Evolutionary conservation across 164 flowering plant species (phyloP).

Genomic region (Stephania yunnanensis): DNA sequence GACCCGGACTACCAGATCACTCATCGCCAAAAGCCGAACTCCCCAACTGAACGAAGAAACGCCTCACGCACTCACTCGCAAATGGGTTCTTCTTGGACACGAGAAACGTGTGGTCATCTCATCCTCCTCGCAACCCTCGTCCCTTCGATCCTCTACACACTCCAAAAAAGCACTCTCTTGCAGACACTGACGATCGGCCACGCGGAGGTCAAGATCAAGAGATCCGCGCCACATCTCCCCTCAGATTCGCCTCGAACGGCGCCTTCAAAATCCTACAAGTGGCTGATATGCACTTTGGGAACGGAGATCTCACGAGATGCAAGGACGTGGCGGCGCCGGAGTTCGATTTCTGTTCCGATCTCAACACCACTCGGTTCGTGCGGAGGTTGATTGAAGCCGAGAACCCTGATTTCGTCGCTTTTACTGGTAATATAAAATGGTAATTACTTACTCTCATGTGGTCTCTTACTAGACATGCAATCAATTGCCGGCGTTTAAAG

Average conservation of each 20-base stretch:
- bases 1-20: no score
- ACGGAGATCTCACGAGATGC: slow-evolving; percentile 63
- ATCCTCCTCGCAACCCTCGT: slow-evolving; percentile 26
- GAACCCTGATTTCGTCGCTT: slow-evolving; percentile 78
- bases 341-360: slow-evolving; percentile 62
- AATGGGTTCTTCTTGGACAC: neutral
- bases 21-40: no score
- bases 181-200: slow-evolving; percentile 25
- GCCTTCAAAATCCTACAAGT: slow-evolving; percentile 93
- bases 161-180: slow-evolving; percentile 35
- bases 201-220: slow-evolving; percentile 37
- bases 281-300: slow-evolving; percentile 89
- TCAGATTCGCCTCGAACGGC: slow-evolving; percentile 68
- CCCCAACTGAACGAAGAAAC: no score
- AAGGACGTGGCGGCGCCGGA: slow-evolving; percentile 55
- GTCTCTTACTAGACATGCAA: no score
- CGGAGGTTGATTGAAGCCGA: slow-evolving; percentile 57
- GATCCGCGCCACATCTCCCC: slow-evolving; percentile 41
- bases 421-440: slow-evolving; percentile 47
- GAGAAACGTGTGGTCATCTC: slow-evolving; percentile 17
- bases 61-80: no score
- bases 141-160: slow-evolving; percentile 19
- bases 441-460: no score
- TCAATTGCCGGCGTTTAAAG: no score
- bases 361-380: slow-evolving; percentile 73